Percentiles rank a stretch among this genome's conserved stretches.
These are phyloP conservation scores for Phytophthora palmivora DNA, from an alignment of 352 stramenopile genomes.

Conservation along the genomic window DNA sequence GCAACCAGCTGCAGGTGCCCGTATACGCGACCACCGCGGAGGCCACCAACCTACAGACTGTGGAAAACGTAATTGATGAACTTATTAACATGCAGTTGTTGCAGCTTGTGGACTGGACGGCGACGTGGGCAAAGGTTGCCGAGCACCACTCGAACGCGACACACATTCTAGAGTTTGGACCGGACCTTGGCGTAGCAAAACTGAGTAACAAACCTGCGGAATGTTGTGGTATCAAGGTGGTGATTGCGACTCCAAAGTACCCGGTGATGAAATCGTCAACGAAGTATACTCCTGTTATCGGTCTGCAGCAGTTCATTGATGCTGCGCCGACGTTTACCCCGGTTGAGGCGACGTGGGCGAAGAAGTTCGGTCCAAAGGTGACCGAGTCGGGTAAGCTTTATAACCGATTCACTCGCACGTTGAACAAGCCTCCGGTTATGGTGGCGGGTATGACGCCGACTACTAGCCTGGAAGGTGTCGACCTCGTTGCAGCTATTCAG, in stretches of 20 bases:
- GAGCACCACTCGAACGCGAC: slow-evolving; percentile 50
- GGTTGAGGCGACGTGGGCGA: slow-evolving; percentile 49
- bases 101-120: slow-evolving; percentile 65
- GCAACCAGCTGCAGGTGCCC: slow-evolving; percentile 62
- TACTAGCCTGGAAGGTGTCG: slow-evolving; percentile 79
- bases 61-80: slow-evolving; percentile 52
- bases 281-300: slow-evolving; percentile 38
- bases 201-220: slow-evolving; percentile 54
- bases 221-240: slow-evolving; percentile 60
- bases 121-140: slow-evolving; percentile 52
- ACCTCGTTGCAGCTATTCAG: slow-evolving; percentile 82
- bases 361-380: slow-evolving; percentile 58
- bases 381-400: slow-evolving; percentile 53
- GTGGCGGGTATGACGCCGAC: slow-evolving; percentile 88
- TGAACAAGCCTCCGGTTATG: slow-evolving; percentile 86
- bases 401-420: slow-evolving; percentile 75
- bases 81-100: slow-evolving; percentile 74
- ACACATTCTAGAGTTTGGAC: slow-evolving; percentile 83
- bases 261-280: slow-evolving; percentile 32
- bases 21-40: slow-evolving; percentile 70
- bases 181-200: slow-evolving; percentile 62
- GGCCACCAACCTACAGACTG: slow-evolving; percentile 59
- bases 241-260: slow-evolving; percentile 58
- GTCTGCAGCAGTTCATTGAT: slow-evolving; percentile 54
- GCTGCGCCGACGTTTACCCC: slow-evolving; percentile 12